Evolutionary conservation across 2,329 filamentous ascomycete species (phyloP).

Genomic region (Beauveria sp.): DNA sequence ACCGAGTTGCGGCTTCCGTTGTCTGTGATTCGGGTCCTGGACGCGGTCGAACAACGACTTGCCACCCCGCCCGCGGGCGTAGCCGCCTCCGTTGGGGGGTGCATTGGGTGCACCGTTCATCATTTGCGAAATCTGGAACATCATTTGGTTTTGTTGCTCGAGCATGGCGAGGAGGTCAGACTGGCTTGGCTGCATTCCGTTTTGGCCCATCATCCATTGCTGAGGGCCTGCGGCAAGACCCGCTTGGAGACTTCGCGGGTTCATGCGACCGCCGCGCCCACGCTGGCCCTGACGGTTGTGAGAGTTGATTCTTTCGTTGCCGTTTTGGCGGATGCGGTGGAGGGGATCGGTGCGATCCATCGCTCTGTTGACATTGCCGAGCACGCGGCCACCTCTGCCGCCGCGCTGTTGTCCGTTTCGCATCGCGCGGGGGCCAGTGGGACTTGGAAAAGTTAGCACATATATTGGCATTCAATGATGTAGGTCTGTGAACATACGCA

Average conservation of each 20-base stretch:
- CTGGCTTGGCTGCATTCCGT: slow-evolving; percentile 33
- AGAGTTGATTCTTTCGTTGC: slow-evolving; percentile 72
- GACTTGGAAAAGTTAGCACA: slow-evolving; percentile 51
- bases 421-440: slow-evolving; percentile 93
- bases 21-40: slow-evolving; percentile 43
- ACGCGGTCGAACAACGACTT: slow-evolving; percentile 71
- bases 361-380: slow-evolving; percentile 75
- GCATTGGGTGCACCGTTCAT: slow-evolving; percentile 52
- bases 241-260: slow-evolving; percentile 44
- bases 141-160: slow-evolving; percentile 81
- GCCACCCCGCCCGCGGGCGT: slow-evolving; percentile 32
- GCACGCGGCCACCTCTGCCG: slow-evolving; percentile 69
- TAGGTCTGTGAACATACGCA: slow-evolving; percentile 42
- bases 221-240: slow-evolving; percentile 34
- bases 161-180: slow-evolving; percentile 64
- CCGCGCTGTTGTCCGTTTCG: slow-evolving; percentile 60
- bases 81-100: slow-evolving; percentile 36
- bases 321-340: slow-evolving; percentile 69
- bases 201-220: slow-evolving; percentile 39
- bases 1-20: slow-evolving; percentile 37
- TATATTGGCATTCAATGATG: too few relatives aligned
- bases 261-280: slow-evolving; percentile 41
- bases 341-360: slow-evolving; percentile 76
- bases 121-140: slow-evolving; percentile 65
- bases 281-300: slow-evolving; percentile 58